Base-by-base conservation (phyloP, 768 basidiomycete genomes). In the Pholiota conissans region DNA sequence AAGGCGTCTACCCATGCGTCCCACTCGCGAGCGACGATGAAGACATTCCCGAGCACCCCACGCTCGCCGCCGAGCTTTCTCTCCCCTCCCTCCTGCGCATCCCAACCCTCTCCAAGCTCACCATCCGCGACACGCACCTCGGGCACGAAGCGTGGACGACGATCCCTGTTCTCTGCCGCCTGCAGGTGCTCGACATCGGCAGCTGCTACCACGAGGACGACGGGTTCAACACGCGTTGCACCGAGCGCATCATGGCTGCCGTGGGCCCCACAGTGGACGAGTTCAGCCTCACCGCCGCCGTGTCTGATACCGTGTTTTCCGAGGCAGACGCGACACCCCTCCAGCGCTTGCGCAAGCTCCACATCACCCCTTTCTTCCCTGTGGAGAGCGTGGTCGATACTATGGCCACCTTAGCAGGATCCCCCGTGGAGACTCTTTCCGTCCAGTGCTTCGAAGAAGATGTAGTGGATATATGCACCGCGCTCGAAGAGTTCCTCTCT, bases 81-180 rank as follows among this genome's bases (percentile, higher is more conserved):
- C 80, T 91, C 1, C 87, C 89, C 1, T 84, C 81, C 11, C 82
- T 91, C 52, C 79, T 91, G 49, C 79, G 80, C 61, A 77, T 91
- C 47, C 79, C 85, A 6, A 76, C 81, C 45, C 82, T 91, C 35
- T 78, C 75, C 27, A 79, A 78, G 61, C 84, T 91, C 61, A 77
- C 78, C 40, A 83, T 91, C 63, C 80, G 79, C 55, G 87, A 89
- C 66, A 89, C 87, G 0, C 89, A 89, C 71, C 79, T 91, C 55
- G 87, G 87, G 14, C 84, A 86, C 68, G 73, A 74, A 48, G 73
- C 73, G 32, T 86, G 85, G 86, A 71, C 76, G n/a, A 73, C 74
- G 24, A 77, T 75, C n/a, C 77, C 78, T 34, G 75, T 82, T 57
- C 67, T 69, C 20, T 85, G 84, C 68, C 74, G 75, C 16, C 74